Evolutionary conservation across 2,329 filamentous ascomycete species (phyloP).

Genomic region (Claviceps quebecensis): DNA sequence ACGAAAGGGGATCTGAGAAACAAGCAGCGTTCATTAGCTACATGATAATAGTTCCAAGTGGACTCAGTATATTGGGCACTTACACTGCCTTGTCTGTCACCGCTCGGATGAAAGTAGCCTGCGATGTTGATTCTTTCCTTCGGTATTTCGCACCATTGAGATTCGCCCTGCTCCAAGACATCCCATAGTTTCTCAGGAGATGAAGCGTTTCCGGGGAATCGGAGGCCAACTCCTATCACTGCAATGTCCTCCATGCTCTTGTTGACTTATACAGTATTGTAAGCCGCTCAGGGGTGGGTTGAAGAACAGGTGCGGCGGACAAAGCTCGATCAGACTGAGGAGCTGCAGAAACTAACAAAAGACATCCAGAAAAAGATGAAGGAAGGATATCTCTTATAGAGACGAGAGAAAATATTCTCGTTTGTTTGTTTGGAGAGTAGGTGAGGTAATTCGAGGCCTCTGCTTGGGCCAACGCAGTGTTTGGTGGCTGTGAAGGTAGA

Average conservation of each 20-base stretch:
- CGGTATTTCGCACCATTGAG: constrained; percentile 36
- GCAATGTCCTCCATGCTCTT: constrained; percentile 28
- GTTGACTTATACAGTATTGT: not conserved
- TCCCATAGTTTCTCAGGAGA: constrained; percentile 33
- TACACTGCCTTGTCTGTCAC: constrained; percentile 33
- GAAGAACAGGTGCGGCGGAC: not conserved
- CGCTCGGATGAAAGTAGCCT: constrained; percentile 40
- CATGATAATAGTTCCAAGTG: not conserved
- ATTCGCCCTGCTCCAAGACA: constrained; percentile 28
- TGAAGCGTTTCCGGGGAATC: constrained; percentile 35
- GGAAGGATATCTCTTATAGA: not conserved
- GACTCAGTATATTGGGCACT: constrained; percentile 8
- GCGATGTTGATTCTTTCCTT: constrained; percentile 34
- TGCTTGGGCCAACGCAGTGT: not conserved
- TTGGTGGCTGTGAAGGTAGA: constrained; percentile 1
- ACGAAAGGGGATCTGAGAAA: constrained; percentile 28
- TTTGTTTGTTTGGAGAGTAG: not conserved
- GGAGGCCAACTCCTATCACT: constrained; percentile 35
- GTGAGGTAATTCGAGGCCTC: not conserved
- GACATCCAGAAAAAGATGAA: not conserved
- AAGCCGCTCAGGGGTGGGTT: not conserved
- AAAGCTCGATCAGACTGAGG: not conserved
- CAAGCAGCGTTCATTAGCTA: constrained; percentile 3
- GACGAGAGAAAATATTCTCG: not conserved
- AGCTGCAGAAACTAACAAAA: not conserved